Evolutionary conservation across 2,329 filamentous ascomycete species (phyloP), one percentile per base, ranked within the genome.

Genomic region (Alternaria atra): DNA sequence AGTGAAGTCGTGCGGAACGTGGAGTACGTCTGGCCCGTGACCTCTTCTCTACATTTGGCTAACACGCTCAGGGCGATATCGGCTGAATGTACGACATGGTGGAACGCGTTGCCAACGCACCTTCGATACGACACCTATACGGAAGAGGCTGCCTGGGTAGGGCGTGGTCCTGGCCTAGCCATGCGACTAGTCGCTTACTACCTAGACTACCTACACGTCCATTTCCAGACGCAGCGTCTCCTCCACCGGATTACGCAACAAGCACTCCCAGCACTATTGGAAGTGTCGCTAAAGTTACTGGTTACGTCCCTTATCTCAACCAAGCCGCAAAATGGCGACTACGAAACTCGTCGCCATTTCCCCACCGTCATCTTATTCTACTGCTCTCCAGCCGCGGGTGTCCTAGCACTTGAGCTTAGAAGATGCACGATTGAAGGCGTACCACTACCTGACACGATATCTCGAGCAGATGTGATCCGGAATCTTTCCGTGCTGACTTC

Each of bases 401-500:
- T 77, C 5, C 64, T 78, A 0, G 75, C 75, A 1, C 67, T 77
- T 6, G 75, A 78, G 60, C 68, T 78, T 7, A 62, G 76, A 17
- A 61, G 72, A 50, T 77, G 74, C 52, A 78, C 74, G 2, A 70
- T 77, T 20, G 70, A 77, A 56, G 72, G 74, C 43, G 61, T 68
- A 4, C 67, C 73, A 2, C 61, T 78, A 1, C 73, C 75, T 2
- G 65, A 60, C 35, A 72, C 72, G 2, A 68, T 78, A 2, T 71
- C 70, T 7, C 71, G 76, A 35, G 73, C 76, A n/a, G 75, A 77
- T 37, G 58, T 77, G 2, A 78, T 78, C 27, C 73, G 76, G 5
- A 77, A 77, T 32, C 66, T 78, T 13, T 77, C 76, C 2, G 74
- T 78, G 2, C 55, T 78, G 8, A 77, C 75, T 5, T 76, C 74